Conservation (phyloP, 2,329 filamentous ascomycete genomes). For the Aspergillus hortae region DNA sequence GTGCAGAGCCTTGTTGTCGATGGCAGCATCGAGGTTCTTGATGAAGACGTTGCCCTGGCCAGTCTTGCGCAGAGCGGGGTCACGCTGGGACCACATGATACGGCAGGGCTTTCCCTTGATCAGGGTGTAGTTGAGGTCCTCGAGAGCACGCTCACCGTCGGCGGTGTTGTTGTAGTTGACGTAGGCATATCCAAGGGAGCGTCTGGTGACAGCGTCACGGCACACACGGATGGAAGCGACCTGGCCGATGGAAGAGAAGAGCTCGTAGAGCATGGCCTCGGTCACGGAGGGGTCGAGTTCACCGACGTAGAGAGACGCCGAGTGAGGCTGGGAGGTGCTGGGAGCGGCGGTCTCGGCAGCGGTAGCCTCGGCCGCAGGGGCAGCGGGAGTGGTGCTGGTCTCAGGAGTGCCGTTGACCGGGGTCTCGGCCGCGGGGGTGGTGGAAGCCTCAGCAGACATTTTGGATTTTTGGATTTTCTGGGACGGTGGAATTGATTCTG, state of each 20-base stretch:
- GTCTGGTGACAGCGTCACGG: slow-evolving; percentile 96
- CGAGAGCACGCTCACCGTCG: slow-evolving; percentile 96
- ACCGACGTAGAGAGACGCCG: slow-evolving; percentile 96
- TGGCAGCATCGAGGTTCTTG: slow-evolving; percentile 98
- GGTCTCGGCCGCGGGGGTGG: slow-evolving; percentile 62
- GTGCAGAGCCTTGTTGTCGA: slow-evolving; percentile 99
- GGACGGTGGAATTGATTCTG: background rate
- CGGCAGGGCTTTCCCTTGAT: slow-evolving; percentile 99
- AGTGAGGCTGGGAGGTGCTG: slow-evolving; percentile 78
- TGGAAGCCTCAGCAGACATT: slow-evolving; percentile 76
- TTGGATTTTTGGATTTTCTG: slow-evolving; percentile 57
- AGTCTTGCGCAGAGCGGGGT: slow-evolving; percentile 97
- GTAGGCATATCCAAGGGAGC: slow-evolving; percentile 98
- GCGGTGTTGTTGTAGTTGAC: slow-evolving; percentile 99
- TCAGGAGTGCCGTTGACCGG: slow-evolving; percentile 60
- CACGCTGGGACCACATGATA: slow-evolving; percentile 99
- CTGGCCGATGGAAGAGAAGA: slow-evolving; percentile 98
- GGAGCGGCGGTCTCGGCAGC: slow-evolving; percentile 52
- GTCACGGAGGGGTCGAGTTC: slow-evolving; percentile 97
- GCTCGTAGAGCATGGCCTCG: slow-evolving; percentile 99
- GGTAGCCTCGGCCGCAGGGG: slow-evolving; percentile 58
- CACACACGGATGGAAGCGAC: slow-evolving; percentile 99
- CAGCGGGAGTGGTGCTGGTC: slow-evolving; percentile 61
- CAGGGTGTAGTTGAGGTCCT: slow-evolving; percentile 98
- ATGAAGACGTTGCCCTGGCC: slow-evolving; percentile 99